Conservation (phyloP, 306 rosid genomes). For the Astragalus glycyphyllos region DNA sequence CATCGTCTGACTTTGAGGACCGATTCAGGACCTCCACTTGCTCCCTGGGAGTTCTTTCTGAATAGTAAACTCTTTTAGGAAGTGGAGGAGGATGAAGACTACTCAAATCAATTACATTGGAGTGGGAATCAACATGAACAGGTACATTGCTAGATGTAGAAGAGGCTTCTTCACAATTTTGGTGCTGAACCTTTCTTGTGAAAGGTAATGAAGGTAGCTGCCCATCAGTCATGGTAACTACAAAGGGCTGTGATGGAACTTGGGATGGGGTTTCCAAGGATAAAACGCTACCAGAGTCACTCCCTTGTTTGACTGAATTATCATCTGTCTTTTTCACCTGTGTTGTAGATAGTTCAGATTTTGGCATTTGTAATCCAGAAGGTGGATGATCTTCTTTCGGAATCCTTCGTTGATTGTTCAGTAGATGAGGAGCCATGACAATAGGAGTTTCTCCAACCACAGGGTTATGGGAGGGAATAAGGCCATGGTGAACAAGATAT, state of each 20-base stretch:
- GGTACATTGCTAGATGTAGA: constrained; percentile 55
- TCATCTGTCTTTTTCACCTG: constrained; percentile 50
- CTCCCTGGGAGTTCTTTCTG: constrained; percentile 85
- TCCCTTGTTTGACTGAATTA: constrained; percentile 52
- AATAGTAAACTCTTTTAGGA: constrained; percentile 70
- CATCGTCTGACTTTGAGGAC: constrained; percentile 80
- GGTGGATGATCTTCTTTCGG: constrained; percentile 46
- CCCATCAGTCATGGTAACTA: constrained; percentile 49
- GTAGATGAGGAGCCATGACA: constrained; percentile 46
- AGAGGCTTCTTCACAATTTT: constrained; percentile 57
- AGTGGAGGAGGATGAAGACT: constrained; percentile 64
- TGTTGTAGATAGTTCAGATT: constrained; percentile 47
- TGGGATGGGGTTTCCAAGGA: constrained; percentile 47
- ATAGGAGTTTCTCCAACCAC: constrained; percentile 49
- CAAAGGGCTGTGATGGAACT: constrained; percentile 45
- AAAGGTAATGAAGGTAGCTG: constrained; percentile 41
- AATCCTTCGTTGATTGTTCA: constrained; percentile 47
- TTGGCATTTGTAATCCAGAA: constrained; percentile 50
- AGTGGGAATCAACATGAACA: constrained; percentile 52
- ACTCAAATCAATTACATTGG: constrained; percentile 66
- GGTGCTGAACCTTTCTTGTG: constrained; percentile 54
- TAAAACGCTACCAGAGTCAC: constrained; percentile 47
- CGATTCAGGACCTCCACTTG: constrained; percentile 74
- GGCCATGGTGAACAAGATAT: constrained; percentile 48
- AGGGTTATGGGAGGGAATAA: constrained; percentile 48